Evolutionary conservation across 345 rosid species (phyloP).

Genomic region (Pistacia integerrima): DNA sequence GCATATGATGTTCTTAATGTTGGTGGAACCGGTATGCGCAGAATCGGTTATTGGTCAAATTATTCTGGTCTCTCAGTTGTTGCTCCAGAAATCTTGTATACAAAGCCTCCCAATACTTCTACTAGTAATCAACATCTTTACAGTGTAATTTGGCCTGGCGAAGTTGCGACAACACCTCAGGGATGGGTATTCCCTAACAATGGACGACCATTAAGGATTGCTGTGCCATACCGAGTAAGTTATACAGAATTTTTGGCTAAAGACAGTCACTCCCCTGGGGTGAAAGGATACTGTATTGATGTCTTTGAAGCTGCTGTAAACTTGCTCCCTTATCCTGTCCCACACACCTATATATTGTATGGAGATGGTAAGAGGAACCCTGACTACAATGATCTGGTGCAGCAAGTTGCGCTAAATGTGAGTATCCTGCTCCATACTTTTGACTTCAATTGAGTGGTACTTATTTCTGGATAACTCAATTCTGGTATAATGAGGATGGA

Average conservation of each 20-base stretch:
- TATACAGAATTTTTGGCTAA: constrained; percentile 54
- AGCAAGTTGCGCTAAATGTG: constrained; percentile 64
- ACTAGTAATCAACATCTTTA: constrained; percentile 52
- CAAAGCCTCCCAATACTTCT: constrained; percentile 54
- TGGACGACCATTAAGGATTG: constrained; percentile 72
- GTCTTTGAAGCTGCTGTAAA: constrained; percentile 86
- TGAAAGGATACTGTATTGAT: constrained; percentile 84
- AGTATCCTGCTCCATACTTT: constrained; percentile 33
- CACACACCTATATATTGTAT: constrained; percentile 52
- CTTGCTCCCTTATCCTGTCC: constrained; percentile 88
- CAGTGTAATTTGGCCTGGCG: constrained; percentile 84
- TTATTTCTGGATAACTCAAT: not conserved
- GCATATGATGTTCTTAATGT: constrained; percentile 82
- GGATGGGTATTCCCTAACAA: constrained; percentile 96
- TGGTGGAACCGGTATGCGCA: constrained; percentile 55
- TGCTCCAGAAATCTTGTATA: constrained; percentile 62
- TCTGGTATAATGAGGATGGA: not conserved
- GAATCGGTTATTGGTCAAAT: constrained; percentile 94
- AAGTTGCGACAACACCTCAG: constrained; percentile 49
- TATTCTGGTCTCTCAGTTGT: constrained; percentile 66
- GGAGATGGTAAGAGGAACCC: constrained; percentile 79
- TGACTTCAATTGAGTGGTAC: not conserved
- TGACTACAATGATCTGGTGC: constrained; percentile 53
- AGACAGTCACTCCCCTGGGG: constrained; percentile 70
- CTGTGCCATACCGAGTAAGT: constrained; percentile 76